Evolutionary conservation across 805 yeast species (phyloP).

Genomic region (Candida coquimbonensis): DNA sequence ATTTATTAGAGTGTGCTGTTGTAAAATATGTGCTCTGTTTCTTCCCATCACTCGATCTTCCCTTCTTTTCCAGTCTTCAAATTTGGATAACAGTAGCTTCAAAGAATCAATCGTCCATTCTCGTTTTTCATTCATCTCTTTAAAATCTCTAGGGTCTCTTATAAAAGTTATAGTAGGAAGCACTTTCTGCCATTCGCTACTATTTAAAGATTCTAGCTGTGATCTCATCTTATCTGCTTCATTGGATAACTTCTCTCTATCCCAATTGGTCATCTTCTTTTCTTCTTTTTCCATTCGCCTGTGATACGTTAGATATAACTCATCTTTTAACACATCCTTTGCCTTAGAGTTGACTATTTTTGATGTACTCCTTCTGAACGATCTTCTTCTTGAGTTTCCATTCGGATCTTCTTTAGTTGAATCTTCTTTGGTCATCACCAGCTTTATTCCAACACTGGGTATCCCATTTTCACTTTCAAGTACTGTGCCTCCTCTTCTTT

Average conservation of each 20-base stretch:
- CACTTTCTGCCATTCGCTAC: constrained; percentile 40
- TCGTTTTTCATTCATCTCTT: constrained; percentile 46
- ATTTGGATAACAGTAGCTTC: constrained; percentile 13
- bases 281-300: constrained; percentile 60
- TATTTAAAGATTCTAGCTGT: constrained; percentile 36
- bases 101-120: constrained; percentile 46
- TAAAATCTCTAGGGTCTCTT: constrained; percentile 35
- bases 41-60: constrained; percentile 20
- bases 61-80: constrained; percentile 15
- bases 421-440: constrained; percentile 4
- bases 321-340: constrained; percentile 41
- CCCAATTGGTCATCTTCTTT: constrained; percentile 44
- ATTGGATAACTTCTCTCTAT: constrained; percentile 41
- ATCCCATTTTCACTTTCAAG: neutral
- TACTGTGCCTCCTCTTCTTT: neutral
- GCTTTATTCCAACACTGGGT: constrained; percentile 1
- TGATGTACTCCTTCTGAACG: constrained; percentile 12
- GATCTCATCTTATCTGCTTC: constrained; percentile 45
- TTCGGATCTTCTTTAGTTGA: neutral
- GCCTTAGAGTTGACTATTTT: constrained; percentile 2
- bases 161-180: constrained; percentile 44
- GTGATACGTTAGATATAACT: constrained; percentile 39
- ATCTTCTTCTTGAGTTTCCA: constrained; percentile 2
- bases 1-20: neutral
- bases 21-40: constrained; percentile 1